Base-by-base conservation (phyloP, 2,329 filamentous ascomycete species). In the Alternaria consortialis region DNA sequence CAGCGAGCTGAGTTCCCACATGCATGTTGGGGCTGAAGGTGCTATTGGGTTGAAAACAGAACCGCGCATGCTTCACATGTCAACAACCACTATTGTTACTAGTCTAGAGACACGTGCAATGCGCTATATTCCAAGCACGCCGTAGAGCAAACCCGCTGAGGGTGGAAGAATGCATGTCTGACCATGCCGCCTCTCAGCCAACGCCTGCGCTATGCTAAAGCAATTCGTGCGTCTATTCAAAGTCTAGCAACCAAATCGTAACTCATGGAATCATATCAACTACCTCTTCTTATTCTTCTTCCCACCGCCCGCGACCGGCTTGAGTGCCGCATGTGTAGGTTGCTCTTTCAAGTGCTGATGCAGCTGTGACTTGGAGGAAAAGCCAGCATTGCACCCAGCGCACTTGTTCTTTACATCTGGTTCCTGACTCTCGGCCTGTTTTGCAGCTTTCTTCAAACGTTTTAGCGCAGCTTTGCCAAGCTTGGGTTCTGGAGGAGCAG, bases 311-410 rank as follows among this genome's bases (percentile, higher is more conserved):
- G 59, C 46, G 7, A 60, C 62, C 15, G 63, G 58, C 36, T 72
- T 63, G 42, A 82, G 81, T 31, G 87, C 86, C 6, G 89, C 90
- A 80, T 95, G 91, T 9, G 81, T 81, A 0, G 67, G 68, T 17
- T 86, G 79, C n/a, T 71, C 85, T 63, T 87, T 86, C 59, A 95
- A 84, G 76, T 96, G 93, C 53, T 86, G 82, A 75, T 94, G 94
- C 17, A 96, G 79, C 66, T 88, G 88, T 6, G 87, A 90, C 67
- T 88, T 90, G 1, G 90, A 92, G 0, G 86, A 87, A 80, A 98
- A 99, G 0, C 81, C 85, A 67, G 91, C 92, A 67, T 88, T 86
- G 78, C 95, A 98, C 5, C 88, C 86, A 3, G 90, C 86, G 74
- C 95, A 98, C 70, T 89, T 89, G 54, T 92, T 86, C 31, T 88